Evolutionary conservation across 768 basidiomycete genomes (phyloP).

Genomic region (Flagelloscypha sp.): DNA sequence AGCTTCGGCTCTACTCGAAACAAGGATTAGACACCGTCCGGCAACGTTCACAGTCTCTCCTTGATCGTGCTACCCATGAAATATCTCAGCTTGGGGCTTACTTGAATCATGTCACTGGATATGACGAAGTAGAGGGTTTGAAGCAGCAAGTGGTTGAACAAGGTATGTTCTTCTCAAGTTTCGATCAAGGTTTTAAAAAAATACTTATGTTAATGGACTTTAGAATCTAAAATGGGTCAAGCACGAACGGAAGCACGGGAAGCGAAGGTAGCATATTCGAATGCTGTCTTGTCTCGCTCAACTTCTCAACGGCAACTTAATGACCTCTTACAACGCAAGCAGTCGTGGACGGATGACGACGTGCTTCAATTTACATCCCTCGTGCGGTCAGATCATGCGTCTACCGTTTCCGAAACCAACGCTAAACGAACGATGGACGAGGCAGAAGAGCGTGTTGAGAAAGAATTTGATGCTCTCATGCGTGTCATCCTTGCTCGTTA

Average conservation of each 20-base stretch:
- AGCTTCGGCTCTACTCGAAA: conserved; percentile 8
- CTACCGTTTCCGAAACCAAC: conserved; percentile 69
- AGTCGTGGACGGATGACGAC: conserved; percentile 84
- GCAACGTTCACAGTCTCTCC: conserved; percentile 49
- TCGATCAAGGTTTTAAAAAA: not conserved
- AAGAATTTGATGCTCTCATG: conserved; percentile 83
- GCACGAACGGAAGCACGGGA: conserved; percentile 58
- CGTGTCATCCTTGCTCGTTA: conserved; percentile 83
- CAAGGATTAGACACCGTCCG: conserved; percentile 37
- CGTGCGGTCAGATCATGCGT: conserved; percentile 82
- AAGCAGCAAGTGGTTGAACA: conserved; percentile 71
- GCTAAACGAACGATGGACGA: conserved; percentile 61
- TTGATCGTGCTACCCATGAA: conserved; percentile 43
- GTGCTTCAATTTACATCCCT: conserved; percentile 83
- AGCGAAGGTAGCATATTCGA: conserved; percentile 71
- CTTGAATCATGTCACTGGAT: conserved; percentile 85
- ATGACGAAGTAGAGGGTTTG: conserved; percentile 79
- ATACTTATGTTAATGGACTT: conserved; percentile 6
- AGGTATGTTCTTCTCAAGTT: conserved; percentile 43
- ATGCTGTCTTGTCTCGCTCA: conserved; percentile 72
- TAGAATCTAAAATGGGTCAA: conserved; percentile 60
- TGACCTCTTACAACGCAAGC: conserved; percentile 89
- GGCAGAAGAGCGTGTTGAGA: conserved; percentile 75
- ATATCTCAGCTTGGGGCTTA: conserved; percentile 71
- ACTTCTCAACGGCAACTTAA: conserved; percentile 93